Conservation (phyloP, 768 basidiomycete genomes). For the Leccinum incarnatum region DNA sequence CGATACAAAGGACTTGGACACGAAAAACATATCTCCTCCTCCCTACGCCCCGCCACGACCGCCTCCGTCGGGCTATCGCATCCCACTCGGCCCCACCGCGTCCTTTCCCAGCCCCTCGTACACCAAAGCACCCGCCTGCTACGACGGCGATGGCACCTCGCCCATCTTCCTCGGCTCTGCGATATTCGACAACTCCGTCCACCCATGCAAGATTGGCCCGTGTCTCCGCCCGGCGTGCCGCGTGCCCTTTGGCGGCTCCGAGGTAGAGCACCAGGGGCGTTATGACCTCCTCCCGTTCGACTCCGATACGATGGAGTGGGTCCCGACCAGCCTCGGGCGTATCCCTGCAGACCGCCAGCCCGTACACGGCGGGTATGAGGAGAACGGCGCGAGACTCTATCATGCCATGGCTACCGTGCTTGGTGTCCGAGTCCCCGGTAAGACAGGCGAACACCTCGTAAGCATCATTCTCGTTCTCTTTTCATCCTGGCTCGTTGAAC, state of each 20-base stretch:
- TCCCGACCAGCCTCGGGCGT: slow-evolving; percentile 55
- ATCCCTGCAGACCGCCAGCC: slow-evolving; percentile 57
- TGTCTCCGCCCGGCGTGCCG: slow-evolving; percentile 48
- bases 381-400: slow-evolving; percentile 60
- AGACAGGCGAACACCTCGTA: slow-evolving; percentile 69
- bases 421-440: slow-evolving; percentile 65
- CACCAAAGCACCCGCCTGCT: slow-evolving; percentile 49
- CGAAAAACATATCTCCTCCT: slow-evolving; percentile 15
- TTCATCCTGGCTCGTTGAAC: not conserved
- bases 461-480: slow-evolving; percentile 17
- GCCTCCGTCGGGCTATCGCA: slow-evolving; percentile 66
- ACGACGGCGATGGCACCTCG: slow-evolving; percentile 53
- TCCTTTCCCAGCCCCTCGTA: slow-evolving; percentile 39
- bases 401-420: slow-evolving; percentile 58
- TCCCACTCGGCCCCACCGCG: slow-evolving; percentile 45
- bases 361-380: slow-evolving; percentile 76
- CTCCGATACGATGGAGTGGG: slow-evolving; percentile 70
- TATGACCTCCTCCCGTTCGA: slow-evolving; percentile 76
- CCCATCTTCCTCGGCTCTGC: slow-evolving; percentile 76
- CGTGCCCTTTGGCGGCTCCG: slow-evolving; percentile 64
- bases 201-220: slow-evolving; percentile 80
- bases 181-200: slow-evolving; percentile 61
- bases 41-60: slow-evolving; percentile 23
- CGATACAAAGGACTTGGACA: slow-evolving; percentile 11
- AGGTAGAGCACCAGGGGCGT: slow-evolving; percentile 59